Evolutionary conservation across 2,329 filamentous ascomycete species (phyloP).

Genomic region (Ascomycota sp.): DNA sequence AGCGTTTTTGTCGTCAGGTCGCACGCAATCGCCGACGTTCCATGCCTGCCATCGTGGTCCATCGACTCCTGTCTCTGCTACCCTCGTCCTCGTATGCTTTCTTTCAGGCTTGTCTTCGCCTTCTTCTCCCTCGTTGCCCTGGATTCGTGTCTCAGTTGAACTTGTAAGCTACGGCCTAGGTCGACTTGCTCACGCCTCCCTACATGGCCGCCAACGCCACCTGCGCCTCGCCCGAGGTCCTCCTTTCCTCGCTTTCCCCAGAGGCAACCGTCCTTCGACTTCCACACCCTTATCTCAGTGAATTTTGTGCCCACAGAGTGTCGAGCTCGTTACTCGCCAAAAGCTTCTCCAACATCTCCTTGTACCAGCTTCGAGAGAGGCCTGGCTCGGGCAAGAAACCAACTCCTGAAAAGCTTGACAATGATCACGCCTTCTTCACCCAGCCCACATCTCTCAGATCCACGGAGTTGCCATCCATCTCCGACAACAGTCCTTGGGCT

Average conservation of each 20-base stretch:
- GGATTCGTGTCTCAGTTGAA: background rate
- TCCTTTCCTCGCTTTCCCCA: slow-evolving; percentile 9
- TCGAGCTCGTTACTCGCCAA: background rate
- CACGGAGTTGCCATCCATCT: slow-evolving; percentile 23
- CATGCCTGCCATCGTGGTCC: too few species aligned
- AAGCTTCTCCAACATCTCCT: slow-evolving; percentile 2
- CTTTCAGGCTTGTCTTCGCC: too few species aligned
- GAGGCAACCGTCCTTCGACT: slow-evolving; percentile 22
- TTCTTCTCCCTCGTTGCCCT: background rate
- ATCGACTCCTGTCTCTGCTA: too few species aligned
- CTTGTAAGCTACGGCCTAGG: too few species aligned
- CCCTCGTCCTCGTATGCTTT: too few species aligned
- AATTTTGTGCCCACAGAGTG: slow-evolving; percentile 18
- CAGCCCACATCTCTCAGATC: slow-evolving; percentile 25
- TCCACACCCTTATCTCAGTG: slow-evolving; percentile 25
- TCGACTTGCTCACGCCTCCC: background rate
- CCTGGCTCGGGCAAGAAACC: slow-evolving; percentile 8
- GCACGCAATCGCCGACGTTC: too few species aligned
- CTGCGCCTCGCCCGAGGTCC: slow-evolving; percentile 1
- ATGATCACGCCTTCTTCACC: slow-evolving; percentile 18
- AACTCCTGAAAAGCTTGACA: slow-evolving; percentile 11
- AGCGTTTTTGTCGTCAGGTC: too few species aligned
- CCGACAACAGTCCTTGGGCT: slow-evolving; percentile 33
- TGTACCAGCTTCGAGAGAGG: slow-evolving; percentile 16
- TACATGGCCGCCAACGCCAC: slow-evolving; percentile 6